phyloP scores from a whole-genome alignment of 164 flowering plant genomes.

The Kalanchoe fedtschenkoi region DNA sequence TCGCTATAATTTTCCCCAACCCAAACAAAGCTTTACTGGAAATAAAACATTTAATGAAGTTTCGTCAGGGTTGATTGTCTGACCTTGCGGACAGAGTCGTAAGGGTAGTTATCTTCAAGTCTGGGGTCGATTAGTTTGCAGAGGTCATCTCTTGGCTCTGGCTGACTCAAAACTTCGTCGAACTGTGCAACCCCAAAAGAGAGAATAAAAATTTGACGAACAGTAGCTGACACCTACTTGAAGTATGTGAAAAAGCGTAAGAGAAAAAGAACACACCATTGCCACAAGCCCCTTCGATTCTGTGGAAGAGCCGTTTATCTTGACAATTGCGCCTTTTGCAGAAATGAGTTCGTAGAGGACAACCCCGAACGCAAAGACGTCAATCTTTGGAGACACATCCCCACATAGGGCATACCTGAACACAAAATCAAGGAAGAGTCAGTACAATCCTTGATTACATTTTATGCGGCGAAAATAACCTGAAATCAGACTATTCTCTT shows the following conservation, averaged over 20 bases:
- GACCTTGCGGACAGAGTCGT: constrained; percentile 68
- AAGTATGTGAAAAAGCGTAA: background rate
- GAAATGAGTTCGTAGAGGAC: constrained; percentile 82
- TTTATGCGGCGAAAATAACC: background rate
- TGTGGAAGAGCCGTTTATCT: constrained; percentile 25
- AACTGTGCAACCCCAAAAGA: constrained; percentile 38
- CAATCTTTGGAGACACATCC: constrained; percentile 75
- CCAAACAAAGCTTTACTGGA: background rate
- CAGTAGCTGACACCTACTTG: background rate
- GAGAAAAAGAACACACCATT: constrained; percentile 31
- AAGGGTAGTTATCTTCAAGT: constrained; percentile 61
- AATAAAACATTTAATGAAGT: background rate
- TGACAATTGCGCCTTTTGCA: constrained; percentile 74
- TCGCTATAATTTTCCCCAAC: too few relatives aligned
- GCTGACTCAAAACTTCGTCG: constrained; percentile 46
- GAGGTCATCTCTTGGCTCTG: constrained; percentile 44
- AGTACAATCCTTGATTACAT: background rate
- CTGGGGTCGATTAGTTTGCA: constrained; percentile 52
- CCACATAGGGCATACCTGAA: constrained; percentile 84
- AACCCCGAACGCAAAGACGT: constrained; percentile 96
- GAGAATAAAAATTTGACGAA: background rate
- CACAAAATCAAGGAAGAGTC: background rate
- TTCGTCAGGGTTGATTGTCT: background rate
- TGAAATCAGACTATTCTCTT: background rate
- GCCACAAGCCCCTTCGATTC: constrained; percentile 73